A percentile compares a stretch with the other conserved stretches of the same genome.
phyloP scores from a whole-genome alignment of 179 eudicot genomes.

The Actinidia arguta region DNA sequence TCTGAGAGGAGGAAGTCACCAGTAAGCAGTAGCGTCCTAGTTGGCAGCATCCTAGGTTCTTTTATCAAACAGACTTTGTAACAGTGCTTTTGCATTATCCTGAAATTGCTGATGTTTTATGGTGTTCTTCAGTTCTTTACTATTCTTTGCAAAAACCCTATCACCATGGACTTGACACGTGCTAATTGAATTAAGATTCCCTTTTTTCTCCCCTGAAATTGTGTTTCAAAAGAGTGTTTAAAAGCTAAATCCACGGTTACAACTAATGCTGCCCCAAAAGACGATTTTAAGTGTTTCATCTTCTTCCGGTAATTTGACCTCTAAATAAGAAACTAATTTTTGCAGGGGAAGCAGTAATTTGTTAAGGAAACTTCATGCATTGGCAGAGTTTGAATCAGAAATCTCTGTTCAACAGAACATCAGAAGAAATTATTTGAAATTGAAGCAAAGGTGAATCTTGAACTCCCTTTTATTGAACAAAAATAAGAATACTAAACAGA shows the following conservation, averaged over 20 bases:
- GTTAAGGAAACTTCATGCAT: constrained; percentile 78
- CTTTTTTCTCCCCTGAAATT: neutral
- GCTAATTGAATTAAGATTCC: neutral
- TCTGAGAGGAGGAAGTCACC: constrained; percentile 98
- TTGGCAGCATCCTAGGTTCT: constrained; percentile 6
- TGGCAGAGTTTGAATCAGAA: constrained; percentile 82
- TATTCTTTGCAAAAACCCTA: neutral
- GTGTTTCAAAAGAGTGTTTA: neutral
- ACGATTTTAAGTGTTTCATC: neutral
- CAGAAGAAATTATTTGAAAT: constrained; percentile 78
- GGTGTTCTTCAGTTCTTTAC: neutral
- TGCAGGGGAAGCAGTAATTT: constrained; percentile 97
- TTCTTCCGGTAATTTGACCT: neutral
- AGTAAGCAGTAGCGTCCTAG: constrained; percentile 43
- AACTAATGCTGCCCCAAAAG: neutral
- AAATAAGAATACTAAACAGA: neutral
- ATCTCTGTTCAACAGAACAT: constrained; percentile 85
- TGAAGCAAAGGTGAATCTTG: constrained; percentile 78
- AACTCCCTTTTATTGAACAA: neutral
- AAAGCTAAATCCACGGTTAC: neutral
- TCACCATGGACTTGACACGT: neutral
- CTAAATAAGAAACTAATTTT: constrained; percentile 24
- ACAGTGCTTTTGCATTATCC: neutral
- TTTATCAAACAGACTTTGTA: neutral
- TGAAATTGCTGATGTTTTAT: neutral